phyloP scores from a whole-genome alignment of 1,139 yeast species.

The Suhomyces terraborum region DNA sequence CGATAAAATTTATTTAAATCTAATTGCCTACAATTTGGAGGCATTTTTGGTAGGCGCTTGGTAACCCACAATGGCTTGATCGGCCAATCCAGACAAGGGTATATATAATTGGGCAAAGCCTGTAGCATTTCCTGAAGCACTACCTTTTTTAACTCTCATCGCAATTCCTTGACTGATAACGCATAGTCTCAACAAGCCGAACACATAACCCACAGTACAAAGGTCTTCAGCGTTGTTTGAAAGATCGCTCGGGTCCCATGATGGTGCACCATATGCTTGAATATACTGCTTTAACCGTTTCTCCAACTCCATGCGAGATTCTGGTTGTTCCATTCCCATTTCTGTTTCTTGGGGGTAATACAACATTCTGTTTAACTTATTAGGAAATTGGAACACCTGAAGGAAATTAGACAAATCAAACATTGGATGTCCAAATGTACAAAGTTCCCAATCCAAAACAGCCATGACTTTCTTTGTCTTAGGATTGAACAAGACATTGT shows the following conservation, averaged over 20 bases:
- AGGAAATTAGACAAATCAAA: constrained; percentile 64
- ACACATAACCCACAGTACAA: constrained; percentile 62
- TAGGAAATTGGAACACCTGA: constrained; percentile 58
- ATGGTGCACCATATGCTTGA: constrained; percentile 28
- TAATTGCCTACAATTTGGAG: constrained; percentile 12
- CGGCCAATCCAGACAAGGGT: constrained; percentile 43
- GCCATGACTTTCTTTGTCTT: constrained; percentile 53
- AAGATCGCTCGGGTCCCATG: constrained; percentile 38
- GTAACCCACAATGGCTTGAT: constrained; percentile 18
- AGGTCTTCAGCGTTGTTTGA: constrained; percentile 42
- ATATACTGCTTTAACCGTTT: constrained; percentile 32
- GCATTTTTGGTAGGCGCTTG: constrained; percentile 5
- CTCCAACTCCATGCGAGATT: constrained; percentile 27
- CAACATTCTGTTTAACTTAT: constrained; percentile 31
- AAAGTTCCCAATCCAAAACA: constrained; percentile 68
- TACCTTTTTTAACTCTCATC: constrained; percentile 58
- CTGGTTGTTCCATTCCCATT: constrained; percentile 40
- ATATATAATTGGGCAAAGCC: constrained; percentile 48
- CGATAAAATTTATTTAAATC: not conserved
- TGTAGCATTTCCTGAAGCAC: constrained; percentile 59
- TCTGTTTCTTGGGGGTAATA: constrained; percentile 33
- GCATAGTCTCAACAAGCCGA: constrained; percentile 58
- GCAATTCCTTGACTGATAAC: constrained; percentile 72
- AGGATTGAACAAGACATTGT: constrained; percentile 59
- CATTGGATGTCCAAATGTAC: constrained; percentile 68